A percentile compares a stretch with the other conserved stretches of the same genome.
These are phyloP conservation scores for Backusella macrospora DNA, from an alignment of 192 early-diverging fungal genomes.

Conservation along the genomic window DNA sequence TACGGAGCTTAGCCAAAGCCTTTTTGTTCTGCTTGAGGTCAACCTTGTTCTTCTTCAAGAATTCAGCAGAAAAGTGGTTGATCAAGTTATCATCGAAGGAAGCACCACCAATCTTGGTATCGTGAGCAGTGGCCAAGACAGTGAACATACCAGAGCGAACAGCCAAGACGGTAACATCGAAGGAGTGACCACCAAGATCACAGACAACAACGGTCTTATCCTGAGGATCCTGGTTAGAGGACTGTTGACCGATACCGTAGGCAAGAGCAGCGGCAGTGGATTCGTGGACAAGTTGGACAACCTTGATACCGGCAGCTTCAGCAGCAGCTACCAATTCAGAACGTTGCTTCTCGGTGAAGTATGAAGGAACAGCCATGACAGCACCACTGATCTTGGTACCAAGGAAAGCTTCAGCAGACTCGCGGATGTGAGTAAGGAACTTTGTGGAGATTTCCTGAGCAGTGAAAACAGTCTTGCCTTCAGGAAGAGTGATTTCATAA, in stretches of 20 bases:
- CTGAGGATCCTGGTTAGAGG: constrained; percentile 48
- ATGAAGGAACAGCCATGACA: constrained; percentile 87
- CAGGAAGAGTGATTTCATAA: constrained; percentile 65
- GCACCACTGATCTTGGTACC: constrained; percentile 77
- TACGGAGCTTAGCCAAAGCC: constrained; percentile 79
- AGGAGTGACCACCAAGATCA: constrained; percentile 86
- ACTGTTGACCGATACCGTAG: constrained; percentile 67
- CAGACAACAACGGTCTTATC: constrained; percentile 85
- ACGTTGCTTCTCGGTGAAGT: constrained; percentile 76
- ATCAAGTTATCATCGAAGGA: constrained; percentile 85
- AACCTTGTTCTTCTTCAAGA: constrained; percentile 83
- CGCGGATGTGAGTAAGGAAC: constrained; percentile 78
- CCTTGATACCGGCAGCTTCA: constrained; percentile 76
- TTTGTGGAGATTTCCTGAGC: constrained; percentile 77
- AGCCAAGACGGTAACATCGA: constrained; percentile 80
- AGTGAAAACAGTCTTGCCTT: constrained; percentile 65
- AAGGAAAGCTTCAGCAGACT: constrained; percentile 89
- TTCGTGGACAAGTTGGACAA: constrained; percentile 84
- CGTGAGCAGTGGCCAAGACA: constrained; percentile 77
- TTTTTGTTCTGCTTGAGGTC: constrained; percentile 77
- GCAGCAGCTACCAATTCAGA: constrained; percentile 68
- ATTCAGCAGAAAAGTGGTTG: constrained; percentile 81
- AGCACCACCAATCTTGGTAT: constrained; percentile 79
- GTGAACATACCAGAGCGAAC: constrained; percentile 74
- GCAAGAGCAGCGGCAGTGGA: constrained; percentile 89